phyloP scores from a whole-genome alignment of 495 filamentous ascomycete genomes.

The Podospora comata region DNA sequence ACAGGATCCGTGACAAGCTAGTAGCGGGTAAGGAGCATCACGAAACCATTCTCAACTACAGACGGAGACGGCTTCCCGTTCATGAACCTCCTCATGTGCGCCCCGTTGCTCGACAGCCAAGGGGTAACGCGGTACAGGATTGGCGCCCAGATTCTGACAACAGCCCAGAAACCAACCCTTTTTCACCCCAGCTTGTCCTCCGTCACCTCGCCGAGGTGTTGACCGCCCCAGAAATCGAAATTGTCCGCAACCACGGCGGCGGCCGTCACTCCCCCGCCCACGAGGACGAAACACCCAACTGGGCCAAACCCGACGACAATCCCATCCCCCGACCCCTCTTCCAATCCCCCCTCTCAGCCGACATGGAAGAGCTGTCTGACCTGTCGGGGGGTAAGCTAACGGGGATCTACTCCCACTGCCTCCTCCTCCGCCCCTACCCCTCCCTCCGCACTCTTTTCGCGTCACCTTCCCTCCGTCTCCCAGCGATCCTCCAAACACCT shows the following conservation, averaged over 20 bases:
- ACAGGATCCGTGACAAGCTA: constrained; percentile 56
- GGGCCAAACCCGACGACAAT: constrained; percentile 28
- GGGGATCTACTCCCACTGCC: constrained; percentile 55
- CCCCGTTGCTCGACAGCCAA: constrained; percentile 59
- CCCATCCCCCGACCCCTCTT: neutral
- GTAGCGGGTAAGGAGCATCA: constrained; percentile 58
- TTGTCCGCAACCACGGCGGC: constrained; percentile 53
- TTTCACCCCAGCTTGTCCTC: neutral
- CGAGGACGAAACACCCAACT: constrained; percentile 26
- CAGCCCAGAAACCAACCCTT: neutral
- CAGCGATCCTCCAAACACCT: constrained; percentile 61
- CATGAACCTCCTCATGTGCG: constrained; percentile 64
- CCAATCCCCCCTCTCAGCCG: constrained; percentile 6
- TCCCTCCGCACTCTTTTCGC: constrained; percentile 63
- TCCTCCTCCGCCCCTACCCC: constrained; percentile 60
- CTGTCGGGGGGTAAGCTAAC: constrained; percentile 31
- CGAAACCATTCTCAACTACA: constrained; percentile 67
- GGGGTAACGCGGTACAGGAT: constrained; percentile 59
- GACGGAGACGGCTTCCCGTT: constrained; percentile 62
- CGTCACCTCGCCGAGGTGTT: neutral
- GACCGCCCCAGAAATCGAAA: constrained; percentile 48
- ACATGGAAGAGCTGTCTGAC: constrained; percentile 6
- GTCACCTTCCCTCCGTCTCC: constrained; percentile 60
- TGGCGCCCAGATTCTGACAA: constrained; percentile 58
- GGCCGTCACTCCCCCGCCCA: constrained; percentile 38